Base-by-base conservation (phyloP, 306 rosid genomes). In the Cyclanthera cordifolia region DNA sequence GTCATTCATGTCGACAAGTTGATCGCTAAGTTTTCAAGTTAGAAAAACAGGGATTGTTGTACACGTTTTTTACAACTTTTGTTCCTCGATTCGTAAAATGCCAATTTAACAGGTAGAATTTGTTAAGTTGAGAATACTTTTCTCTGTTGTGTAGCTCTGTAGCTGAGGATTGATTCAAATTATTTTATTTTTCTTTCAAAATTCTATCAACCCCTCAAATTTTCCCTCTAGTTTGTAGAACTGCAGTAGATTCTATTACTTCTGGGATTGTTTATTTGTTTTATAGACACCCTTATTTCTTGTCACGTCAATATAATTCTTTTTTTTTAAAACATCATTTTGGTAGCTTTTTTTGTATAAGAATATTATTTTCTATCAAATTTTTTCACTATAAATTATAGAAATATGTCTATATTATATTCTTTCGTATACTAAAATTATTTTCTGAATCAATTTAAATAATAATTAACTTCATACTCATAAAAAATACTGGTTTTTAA, bases 1-100 rank as follows among this genome's bases (percentile, higher is more conserved):
- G 32, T 88, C 34, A 81, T 94, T 72, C 99, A 94, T 19, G 96
- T 94, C 11, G 99, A 94, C 79, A 94, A 94, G 90, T 80, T 94
- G 82, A 81, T 88, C 37, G 72, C 95, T 2, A 94, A 94, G 87
- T 94, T 88, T 84, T 82, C 95, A 39, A 68, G 14, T 30, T 84
- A 66, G 71, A 46, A 13, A 23, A 64, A 64, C 21, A 16, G 43
- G 19, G 53, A 23, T 65, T 8, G 7, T 13, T 45, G 37, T 45
- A 43, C 70, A 65, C 70, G 43, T 41, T 21, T 12, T 37, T 27
- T 32, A 43, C 70, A 15, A 43, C 70, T 65, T 65, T 65, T 9
- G 41, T 65, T 17, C 70, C 15, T 65, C 21, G 12, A 24, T 27
- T 5, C 20, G 14, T 7, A 37, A 37, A 37, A 8, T 37, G 43